These are phyloP conservation scores for Ceratobasidium theobromae DNA, from an alignment of 1,284 basidiomycete genomes.

Conservation along the genomic window DNA sequence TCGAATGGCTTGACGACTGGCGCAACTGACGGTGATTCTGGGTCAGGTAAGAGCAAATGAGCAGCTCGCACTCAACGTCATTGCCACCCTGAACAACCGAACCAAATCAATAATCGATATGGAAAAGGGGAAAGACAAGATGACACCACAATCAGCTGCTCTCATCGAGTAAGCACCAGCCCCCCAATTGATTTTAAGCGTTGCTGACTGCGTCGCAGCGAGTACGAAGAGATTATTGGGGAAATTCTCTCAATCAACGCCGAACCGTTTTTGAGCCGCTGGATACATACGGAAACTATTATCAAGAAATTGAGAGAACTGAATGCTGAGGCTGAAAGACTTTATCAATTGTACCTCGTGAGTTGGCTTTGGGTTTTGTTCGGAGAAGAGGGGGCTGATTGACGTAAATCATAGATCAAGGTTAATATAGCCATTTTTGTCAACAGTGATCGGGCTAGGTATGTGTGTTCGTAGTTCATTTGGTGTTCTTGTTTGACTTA, in stretches of 20 bases:
- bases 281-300: not conserved
- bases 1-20: not conserved
- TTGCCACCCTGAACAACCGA: not conserved
- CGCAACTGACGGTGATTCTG: not conserved
- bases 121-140: not conserved
- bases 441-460: not conserved
- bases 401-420: not conserved
- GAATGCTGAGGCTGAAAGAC: not conserved
- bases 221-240: not conserved
- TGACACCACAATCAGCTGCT: not conserved
- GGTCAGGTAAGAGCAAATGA: not conserved
- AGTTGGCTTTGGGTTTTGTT: not conserved
- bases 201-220: not conserved
- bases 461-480: not conserved
- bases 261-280: conserved; percentile 3
- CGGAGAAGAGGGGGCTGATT: too few species aligned
- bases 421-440: not conserved
- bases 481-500: not conserved
- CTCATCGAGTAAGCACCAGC: not conserved
- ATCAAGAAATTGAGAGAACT: conserved; percentile 3
- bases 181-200: not conserved
- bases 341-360: conserved; percentile 17
- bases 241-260: conserved; percentile 9
- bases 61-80: not conserved
- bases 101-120: not conserved